phyloP scores from a whole-genome alignment of 805 yeast genomes.

The Nakazawaea laoshanensis region DNA sequence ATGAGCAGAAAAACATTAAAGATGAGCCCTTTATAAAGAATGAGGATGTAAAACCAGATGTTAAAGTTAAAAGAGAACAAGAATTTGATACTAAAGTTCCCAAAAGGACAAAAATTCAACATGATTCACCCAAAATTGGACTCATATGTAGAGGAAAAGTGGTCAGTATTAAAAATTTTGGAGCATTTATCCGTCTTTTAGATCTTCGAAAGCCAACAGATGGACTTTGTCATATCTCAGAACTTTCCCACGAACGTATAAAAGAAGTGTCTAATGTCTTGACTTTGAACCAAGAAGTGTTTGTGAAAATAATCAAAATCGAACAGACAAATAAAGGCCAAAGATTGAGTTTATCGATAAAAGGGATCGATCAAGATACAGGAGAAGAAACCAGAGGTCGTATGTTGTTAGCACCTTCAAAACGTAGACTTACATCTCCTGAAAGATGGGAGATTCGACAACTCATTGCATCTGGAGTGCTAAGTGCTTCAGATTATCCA shows the following conservation, averaged over 20 bases:
- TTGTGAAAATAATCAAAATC: slow-evolving; percentile 45
- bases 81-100: slow-evolving; percentile 1
- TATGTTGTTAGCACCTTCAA: slow-evolving; percentile 1
- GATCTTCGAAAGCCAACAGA: slow-evolving; percentile 26
- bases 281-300: slow-evolving; percentile 50
- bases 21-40: no score
- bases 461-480: slow-evolving; percentile 71
- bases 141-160: slow-evolving; percentile 56
- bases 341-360: slow-evolving; percentile 57
- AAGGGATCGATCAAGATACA: slow-evolving; percentile 60
- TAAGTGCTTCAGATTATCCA: slow-evolving; percentile 59
- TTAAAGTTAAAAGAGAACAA: slow-evolving; percentile 1
- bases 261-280: slow-evolving; percentile 53
- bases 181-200: slow-evolving; percentile 63
- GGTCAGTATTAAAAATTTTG: slow-evolving; percentile 53
- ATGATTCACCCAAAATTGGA: slow-evolving; percentile 28
- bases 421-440: slow-evolving; percentile 61
- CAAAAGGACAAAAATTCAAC: slow-evolving; percentile 10
- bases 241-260: slow-evolving; percentile 43
- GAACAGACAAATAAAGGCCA: slow-evolving; percentile 21
- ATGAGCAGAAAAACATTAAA: no score
- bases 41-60: not conserved
- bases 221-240: slow-evolving; percentile 78
- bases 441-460: slow-evolving; percentile 90
- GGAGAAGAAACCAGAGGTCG: slow-evolving; percentile 31